Evolutionary conservation across 2,329 filamentous ascomycete species (phyloP), one percentile per base, ranked within the genome.

Genomic region (Trichoderma sp.): DNA sequence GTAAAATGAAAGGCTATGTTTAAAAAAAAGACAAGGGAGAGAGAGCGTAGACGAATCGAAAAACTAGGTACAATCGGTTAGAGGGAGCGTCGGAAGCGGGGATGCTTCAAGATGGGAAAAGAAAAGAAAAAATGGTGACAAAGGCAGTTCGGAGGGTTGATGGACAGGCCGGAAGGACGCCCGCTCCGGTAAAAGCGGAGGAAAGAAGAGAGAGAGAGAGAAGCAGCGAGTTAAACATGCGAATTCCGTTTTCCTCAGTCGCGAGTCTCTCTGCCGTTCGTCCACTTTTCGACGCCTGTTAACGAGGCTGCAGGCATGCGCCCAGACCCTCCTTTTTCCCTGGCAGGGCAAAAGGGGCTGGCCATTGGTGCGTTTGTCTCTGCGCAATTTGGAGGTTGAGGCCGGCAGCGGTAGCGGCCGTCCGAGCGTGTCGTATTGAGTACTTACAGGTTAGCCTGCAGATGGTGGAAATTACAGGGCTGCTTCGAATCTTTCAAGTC

Each of bases 271-370:
- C 16, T 68, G 63, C 62, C 45, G 60, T 74, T 74, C 71, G 62
- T 74, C 71, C 71, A 74, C 60, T 65, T 72, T 68, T 62, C 64
- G 60, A 56, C 24, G 63, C 71, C 64, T 35, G 73, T 63, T 59
- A 31, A 63, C 53, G 64, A 68, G 38, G 64, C 53, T 63, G 74
- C 74, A 75, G 73, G 66, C 53, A 24, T 64, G 66, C 66, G 74
- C 74, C 31, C 60, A 63, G 74, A 65, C 74, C 59, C 74, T 75
- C 74, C 66, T 31, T 60, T 75, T 24, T 24, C 18, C 31, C 64
- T 50, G 66, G 66, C 45, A 38, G 66, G 56, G 66, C 38, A 75
- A 75, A 75, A 75, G 74, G 74, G 74, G 74, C 59, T 75, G 73
- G 71, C 62, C 62, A 74, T 74, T 74, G 71, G 71, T 66, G 56